Percentiles rank a stretch among this genome's conserved stretches.
Evolutionary conservation across 1,284 basidiomycete species (phyloP).

Genomic region (Ganoderma leucocontextum): DNA sequence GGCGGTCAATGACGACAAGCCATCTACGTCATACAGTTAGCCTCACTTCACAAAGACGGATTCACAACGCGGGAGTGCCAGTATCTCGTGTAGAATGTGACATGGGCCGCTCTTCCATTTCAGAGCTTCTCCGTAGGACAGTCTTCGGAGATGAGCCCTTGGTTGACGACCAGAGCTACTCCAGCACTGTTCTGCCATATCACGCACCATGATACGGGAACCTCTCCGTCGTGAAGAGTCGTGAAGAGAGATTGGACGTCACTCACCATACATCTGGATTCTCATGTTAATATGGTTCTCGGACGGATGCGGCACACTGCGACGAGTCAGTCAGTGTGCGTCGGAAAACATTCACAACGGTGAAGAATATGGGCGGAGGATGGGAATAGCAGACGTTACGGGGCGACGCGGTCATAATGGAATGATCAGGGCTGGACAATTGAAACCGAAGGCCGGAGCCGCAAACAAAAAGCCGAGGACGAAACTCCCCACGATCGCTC

Average conservation of each 20-base stretch:
- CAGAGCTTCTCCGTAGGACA: background rate
- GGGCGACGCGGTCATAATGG: conserved; percentile 12
- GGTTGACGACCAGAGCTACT: background rate
- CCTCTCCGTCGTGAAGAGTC: background rate
- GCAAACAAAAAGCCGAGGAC: conserved; percentile 12
- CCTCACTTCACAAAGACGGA: background rate
- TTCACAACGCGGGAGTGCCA: background rate
- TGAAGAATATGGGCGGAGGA: background rate
- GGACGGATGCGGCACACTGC: conserved; percentile 94
- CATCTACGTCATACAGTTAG: conserved; percentile 57
- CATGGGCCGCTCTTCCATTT: background rate
- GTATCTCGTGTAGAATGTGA: background rate
- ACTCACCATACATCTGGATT: conserved; percentile 98
- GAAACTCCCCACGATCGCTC: background rate
- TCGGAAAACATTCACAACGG: background rate
- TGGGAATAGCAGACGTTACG: background rate
- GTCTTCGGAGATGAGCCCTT: background rate
- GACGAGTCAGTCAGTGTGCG: conserved; percentile 14
- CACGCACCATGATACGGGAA: background rate
- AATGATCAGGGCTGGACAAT: conserved; percentile 16
- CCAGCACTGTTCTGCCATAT: background rate
- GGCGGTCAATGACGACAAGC: conserved; percentile 81
- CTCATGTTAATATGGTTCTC: conserved; percentile 96
- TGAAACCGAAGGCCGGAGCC: background rate
- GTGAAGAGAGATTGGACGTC: background rate